Evolutionary conservation across 257 asterid species (phyloP).

Genomic region (Thymus quinquecostatus): DNA sequence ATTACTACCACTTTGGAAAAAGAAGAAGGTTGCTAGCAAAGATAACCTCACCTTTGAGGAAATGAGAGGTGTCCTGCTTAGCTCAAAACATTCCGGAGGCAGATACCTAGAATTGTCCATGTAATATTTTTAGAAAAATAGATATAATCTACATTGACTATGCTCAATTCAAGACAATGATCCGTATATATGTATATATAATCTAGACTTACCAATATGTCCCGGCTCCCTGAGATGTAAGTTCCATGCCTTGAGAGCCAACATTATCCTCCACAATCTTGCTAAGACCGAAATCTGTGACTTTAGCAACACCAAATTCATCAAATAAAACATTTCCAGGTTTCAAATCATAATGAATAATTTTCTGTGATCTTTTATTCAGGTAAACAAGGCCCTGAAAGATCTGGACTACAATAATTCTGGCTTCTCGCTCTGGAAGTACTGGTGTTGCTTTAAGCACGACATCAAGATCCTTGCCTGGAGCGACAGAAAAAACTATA

Average conservation of each 20-base stretch:
- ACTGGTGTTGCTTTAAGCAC: slow-evolving; percentile 87
- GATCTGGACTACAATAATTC: slow-evolving; percentile 84
- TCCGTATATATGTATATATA: background rate
- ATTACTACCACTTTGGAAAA: background rate
- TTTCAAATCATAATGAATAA: slow-evolving; percentile 96
- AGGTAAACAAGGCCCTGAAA: slow-evolving; percentile 95
- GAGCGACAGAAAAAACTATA: slow-evolving; percentile 13
- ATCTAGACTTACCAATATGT: slow-evolving; percentile 85
- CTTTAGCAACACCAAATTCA: slow-evolving; percentile 84
- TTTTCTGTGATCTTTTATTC: slow-evolving; percentile 88
- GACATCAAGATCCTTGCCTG: slow-evolving; percentile 99
- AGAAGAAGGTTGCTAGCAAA: background rate
- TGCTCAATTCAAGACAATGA: background rate
- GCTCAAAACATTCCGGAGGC: slow-evolving; percentile 99
- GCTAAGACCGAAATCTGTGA: slow-evolving; percentile 99
- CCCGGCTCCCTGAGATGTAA: slow-evolving; percentile 99
- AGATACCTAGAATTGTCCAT: slow-evolving; percentile 68
- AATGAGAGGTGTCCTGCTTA: slow-evolving; percentile 89
- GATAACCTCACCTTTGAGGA: slow-evolving; percentile 79
- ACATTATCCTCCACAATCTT: slow-evolving; percentile 97
- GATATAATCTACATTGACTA: background rate
- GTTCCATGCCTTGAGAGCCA: slow-evolving; percentile 99
- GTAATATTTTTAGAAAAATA: slow-evolving; percentile 11
- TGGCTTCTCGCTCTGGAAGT: slow-evolving; percentile 92
- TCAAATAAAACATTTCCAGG: slow-evolving; percentile 98